Conservation (phyloP, 1,284 basidiomycete species). For the Naganishia sp. region DNA sequence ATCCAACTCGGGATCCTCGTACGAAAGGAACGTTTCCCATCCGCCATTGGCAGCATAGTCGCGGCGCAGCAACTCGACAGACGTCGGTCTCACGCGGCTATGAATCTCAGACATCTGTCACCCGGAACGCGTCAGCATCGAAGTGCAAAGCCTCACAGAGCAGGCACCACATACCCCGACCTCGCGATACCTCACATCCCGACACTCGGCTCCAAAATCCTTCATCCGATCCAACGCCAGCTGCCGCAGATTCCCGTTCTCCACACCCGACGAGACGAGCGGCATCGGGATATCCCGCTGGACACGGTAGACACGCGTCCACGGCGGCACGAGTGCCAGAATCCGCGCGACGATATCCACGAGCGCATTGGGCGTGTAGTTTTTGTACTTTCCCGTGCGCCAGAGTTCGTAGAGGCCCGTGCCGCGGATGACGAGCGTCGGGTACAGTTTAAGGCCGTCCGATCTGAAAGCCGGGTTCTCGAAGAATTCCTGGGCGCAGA, state of each 20-base stretch:
- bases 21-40: slow-evolving; percentile 99
- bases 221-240: slow-evolving; percentile 96
- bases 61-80: slow-evolving; percentile 92
- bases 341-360: slow-evolving; percentile 97
- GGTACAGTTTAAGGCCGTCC: slow-evolving; percentile 98
- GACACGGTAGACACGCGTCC: slow-evolving; percentile 98
- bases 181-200: slow-evolving; percentile 96
- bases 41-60: slow-evolving; percentile 97
- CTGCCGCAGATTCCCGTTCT: slow-evolving; percentile 97
- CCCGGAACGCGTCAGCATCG: too few relatives aligned
- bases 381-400: slow-evolving; percentile 95
- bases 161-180: slow-evolving; percentile 72
- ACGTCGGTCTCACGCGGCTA: slow-evolving; percentile 92
- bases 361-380: slow-evolving; percentile 96
- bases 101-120: slow-evolving; percentile 90
- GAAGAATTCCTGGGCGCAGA: slow-evolving; percentile 68
- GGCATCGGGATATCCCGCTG: slow-evolving; percentile 97
- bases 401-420: slow-evolving; percentile 97
- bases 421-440: slow-evolving; percentile 95
- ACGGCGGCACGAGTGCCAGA: slow-evolving; percentile 93
- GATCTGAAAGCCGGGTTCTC: slow-evolving; percentile 97
- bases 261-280: slow-evolving; percentile 91
- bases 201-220: slow-evolving; percentile 96
- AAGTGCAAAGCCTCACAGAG: too few relatives aligned
- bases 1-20: slow-evolving; percentile 95